Percentiles rank a stretch among this genome's conserved stretches.
Conservation (phyloP, 164 flowering plant genomes). For the Magnolia officinalis region DNA sequence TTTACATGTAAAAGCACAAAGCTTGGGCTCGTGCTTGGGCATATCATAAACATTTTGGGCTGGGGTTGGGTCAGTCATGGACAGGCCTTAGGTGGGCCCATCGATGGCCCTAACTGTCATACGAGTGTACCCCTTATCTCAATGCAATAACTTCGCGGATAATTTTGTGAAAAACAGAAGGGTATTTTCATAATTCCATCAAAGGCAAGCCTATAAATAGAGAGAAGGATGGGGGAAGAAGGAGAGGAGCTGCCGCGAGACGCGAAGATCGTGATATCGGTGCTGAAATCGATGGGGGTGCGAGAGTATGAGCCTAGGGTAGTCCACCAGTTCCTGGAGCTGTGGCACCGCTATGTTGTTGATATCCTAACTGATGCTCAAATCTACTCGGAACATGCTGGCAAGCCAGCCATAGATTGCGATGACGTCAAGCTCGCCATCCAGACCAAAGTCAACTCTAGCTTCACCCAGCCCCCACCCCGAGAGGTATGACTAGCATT, state of each 20-base stretch:
- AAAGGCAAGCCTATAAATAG: too few species aligned
- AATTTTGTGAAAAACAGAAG: too few species aligned
- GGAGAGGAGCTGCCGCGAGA: slow-evolving; percentile 84
- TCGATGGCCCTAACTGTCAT: too few species aligned
- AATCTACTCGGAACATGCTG: slow-evolving; percentile 90
- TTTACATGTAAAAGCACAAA: too few species aligned
- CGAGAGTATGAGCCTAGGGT: slow-evolving; percentile 85
- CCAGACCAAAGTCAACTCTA: slow-evolving; percentile 87
- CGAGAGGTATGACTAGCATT: slow-evolving; percentile 61
- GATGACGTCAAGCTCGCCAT: slow-evolving; percentile 94
- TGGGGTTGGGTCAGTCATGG: too few species aligned
- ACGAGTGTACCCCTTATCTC: too few species aligned
- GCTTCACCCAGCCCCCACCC: slow-evolving; percentile 96
- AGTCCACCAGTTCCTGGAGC: slow-evolving; percentile 82
- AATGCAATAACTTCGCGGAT: too few species aligned
- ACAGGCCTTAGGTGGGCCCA: too few species aligned
- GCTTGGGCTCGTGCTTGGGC: too few species aligned
- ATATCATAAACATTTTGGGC: too few species aligned
- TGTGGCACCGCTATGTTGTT: slow-evolving; percentile 86
- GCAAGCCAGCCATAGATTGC: slow-evolving; percentile 69
- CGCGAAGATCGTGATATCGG: slow-evolving; percentile 80
- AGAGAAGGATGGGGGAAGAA: slow-evolving; percentile 27
- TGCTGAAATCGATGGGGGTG: slow-evolving; percentile 89
- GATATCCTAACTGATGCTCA: slow-evolving; percentile 88
- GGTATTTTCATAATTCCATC: too few species aligned